Base-by-base conservation (phyloP, 345 rosid species). In the Syzygium oleosum region DNA sequence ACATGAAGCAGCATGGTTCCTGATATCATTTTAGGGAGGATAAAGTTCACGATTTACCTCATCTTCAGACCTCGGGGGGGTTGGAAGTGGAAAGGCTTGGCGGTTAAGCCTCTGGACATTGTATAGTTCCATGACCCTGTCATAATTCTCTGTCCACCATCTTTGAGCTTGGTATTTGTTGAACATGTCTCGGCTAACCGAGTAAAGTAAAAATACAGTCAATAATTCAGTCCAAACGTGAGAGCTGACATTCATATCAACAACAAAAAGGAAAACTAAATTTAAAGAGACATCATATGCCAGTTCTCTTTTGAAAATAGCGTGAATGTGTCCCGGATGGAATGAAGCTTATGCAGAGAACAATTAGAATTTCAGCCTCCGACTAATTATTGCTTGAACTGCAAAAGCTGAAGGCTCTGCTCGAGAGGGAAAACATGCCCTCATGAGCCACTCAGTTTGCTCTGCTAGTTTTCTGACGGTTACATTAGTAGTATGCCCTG, bases 71-170 rank as follows among this genome's bases (percentile, higher is more conserved):
- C 96, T 94, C 29, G 98, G 97, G 1, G 99, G 97, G 23, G 98
- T 97, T 55, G 97, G 94, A 85, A 98, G 97, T 29, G 99, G 95
- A 90, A 95, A 94, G 56, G 99, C 97, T 89, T 96, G 96, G 55
- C 98, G 99, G 91, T 95, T 98, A 88, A 98, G 94, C 93, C 99
- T 97, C 91, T 98, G 98, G 68, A 98, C 99, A 90, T 98, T 97
- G 93, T 98, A 96, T 51, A 98, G 98, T 90, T 98, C 99, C 97
- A 93, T 96, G 87, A 98, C 95, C 89, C 91, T 94, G 90, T 97
- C 99, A 80, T 95, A 97, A 90, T 97, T 97, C 94, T 97, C 99
- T 34, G 98, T 95, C 99, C 99, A 98, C 99, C 99, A 98, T 88
- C 94, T 88, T 87, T 98, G 99, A 89, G 99, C 99, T 95, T 96